Base-by-base conservation (phyloP, 805 yeast species). In the Millerozyma acaciae region DNA sequence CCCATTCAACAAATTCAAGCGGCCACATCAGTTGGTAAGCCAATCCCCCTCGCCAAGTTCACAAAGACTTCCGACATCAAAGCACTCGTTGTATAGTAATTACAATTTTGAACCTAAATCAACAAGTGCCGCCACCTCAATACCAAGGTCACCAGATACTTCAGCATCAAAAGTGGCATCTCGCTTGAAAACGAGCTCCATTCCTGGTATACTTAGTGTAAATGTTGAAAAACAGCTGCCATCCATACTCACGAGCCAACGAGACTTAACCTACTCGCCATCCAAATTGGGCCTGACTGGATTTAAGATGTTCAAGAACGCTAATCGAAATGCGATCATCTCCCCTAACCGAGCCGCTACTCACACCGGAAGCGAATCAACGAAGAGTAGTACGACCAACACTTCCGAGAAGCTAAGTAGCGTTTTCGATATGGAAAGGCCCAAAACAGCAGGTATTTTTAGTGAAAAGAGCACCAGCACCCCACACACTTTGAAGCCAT, bases 11-110 rank as follows among this genome's bases (percentile, higher is more conserved):
- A 65, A 63, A 39, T 66, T 63, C 47, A 66, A 66, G 38, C 48
- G 73, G 21, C 73, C 73, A 2, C 72, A 65, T 42, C 57, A 60
- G 35, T 49, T 66, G 31, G 62, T 66, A 15, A 63, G 70, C 38
- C 70, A 66, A 40, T 55, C 65, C 12, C 73, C 73, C 4, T 63
- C 70, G 9, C 70, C 69, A 4, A 49, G 59, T 16, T 42, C 55
- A 16, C 44, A 35, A 28, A 40, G 42, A 30, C n/a, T 32, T 13
- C 28, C 34, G 25, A 12, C 43, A 15, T 26, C 42, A 17, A 38
- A 30, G 27, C 20, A 35, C 8, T 15, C 28, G 14, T 21, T 28
- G 10, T 24, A 32, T n/a, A n/a, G n/a, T n/a, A n/a, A n/a, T n/a
- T n/a, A n/a, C n/a, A n/a, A n/a, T n/a, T n/a, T n/a, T n/a, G n/a